phyloP scores from a whole-genome alignment of 139 green algal species.

The Dunaliella primolecta region DNA sequence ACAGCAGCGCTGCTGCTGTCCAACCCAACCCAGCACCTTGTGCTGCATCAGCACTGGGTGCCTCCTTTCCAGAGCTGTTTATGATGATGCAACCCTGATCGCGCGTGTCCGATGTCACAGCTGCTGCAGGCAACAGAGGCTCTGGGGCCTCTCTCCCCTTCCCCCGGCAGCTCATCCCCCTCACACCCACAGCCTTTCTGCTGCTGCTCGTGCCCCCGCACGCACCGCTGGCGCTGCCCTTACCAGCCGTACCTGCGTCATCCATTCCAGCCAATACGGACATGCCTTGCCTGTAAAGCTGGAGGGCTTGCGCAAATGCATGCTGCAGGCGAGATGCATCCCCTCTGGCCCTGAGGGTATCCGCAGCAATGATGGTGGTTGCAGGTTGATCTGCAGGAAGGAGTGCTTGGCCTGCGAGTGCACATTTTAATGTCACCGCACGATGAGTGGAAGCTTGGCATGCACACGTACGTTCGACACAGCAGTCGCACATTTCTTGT shows the following conservation, averaged over 20 bases:
- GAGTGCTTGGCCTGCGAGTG: neutral
- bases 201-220: neutral
- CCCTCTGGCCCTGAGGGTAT: neutral
- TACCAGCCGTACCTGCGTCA: neutral
- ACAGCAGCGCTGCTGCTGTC: neutral
- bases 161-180: too few relatives aligned
- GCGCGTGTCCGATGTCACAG: neutral
- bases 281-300: neutral
- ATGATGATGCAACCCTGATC: neutral
- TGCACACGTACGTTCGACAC: too few relatives aligned
- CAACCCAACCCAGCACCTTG: neutral
- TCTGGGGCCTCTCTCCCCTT: neutral
- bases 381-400: neutral
- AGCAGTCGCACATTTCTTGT: too few relatives aligned
- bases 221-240: too few relatives aligned
- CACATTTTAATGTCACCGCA: too few relatives aligned
- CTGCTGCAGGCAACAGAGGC: conserved; percentile 13
- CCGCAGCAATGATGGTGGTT: neutral
- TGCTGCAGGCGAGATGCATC: neutral
- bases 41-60: neutral
- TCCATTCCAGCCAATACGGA: neutral
- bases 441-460: too few relatives aligned
- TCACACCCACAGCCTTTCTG: neutral
- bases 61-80: neutral
- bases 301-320: neutral